Conservation (phyloP, 805 yeast species). For the Cyberlindnera maclurae region DNA sequence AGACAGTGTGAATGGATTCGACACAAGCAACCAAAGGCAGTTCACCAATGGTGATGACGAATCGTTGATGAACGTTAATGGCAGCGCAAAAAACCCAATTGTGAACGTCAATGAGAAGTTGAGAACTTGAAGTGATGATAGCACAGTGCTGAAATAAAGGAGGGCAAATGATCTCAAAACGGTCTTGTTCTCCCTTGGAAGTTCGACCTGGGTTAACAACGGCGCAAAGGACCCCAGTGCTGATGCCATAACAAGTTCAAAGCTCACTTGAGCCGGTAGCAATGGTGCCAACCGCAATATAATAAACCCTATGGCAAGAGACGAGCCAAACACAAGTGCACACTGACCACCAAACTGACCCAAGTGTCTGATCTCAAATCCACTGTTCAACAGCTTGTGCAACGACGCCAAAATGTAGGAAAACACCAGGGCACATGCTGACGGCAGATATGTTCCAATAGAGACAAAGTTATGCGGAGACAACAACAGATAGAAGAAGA, state of each 20-base stretch:
- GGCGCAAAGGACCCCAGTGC: constrained; percentile 17
- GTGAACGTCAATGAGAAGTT: constrained; percentile 77
- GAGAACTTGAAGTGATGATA: constrained; percentile 69
- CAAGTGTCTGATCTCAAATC: constrained; percentile 11
- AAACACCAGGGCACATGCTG: constrained; percentile 67
- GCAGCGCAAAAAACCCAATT: constrained; percentile 66
- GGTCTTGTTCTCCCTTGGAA: constrained; percentile 12
- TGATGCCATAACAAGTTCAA: constrained; percentile 13
- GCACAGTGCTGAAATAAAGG: constrained; percentile 56
- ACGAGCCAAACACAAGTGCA: constrained; percentile 22
- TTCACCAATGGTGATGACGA: constrained; percentile 17
- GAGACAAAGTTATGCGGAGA: constrained; percentile 80
- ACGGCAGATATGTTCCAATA: constrained; percentile 87
- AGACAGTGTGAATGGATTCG: constrained; percentile 45
- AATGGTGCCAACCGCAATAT: constrained; percentile 15
- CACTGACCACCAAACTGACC: constrained; percentile 1
- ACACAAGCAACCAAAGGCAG: constrained; percentile 30
- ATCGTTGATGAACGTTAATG: constrained; percentile 52
- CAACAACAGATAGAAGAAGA: constrained; percentile 81
- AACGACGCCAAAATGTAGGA: constrained; percentile 65
- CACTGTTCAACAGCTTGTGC: constrained; percentile 42
- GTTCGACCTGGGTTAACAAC: constrained; percentile 8
- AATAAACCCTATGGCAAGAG: constrained; percentile 16
- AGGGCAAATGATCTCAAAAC: constrained; percentile 39
- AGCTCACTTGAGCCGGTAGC: constrained; percentile 10